Evolutionary conservation across 2,329 filamentous ascomycete genomes (phyloP), one percentile per base, ranked within the genome.

Genomic region (Botryotinia calthae): DNA sequence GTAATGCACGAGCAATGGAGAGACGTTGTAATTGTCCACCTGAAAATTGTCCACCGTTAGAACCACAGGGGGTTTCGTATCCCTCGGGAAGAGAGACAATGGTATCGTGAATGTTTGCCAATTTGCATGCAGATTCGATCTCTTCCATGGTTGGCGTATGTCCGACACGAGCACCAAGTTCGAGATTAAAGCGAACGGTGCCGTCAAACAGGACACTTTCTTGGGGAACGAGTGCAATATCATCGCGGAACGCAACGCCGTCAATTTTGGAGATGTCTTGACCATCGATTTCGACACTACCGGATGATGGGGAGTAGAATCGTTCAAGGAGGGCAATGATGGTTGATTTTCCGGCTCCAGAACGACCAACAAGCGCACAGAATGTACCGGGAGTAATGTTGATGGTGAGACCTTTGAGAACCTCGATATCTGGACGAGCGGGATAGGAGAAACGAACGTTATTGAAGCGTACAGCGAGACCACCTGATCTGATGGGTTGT

Each of bases 11-110:
- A 0, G 93, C 93, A 78, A 97, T 94, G 16, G 90, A 89, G 9
- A 97, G 82, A 1, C 93, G 87, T 81, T 97, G 93, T 22, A 90
- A 87, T 81, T 97, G 93, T 0, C 94, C 93, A 2, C 93, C 93
- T 0, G 91, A 94, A 8, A 97, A 82, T 34, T 90, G 86, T 0
- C 91, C 90, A 2, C 91, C 92, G 74, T 91, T 90, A 18, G 93
- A 90, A 10, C 66, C 94, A 42, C 90, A 85, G 73, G 87, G 86
- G 0, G 90, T 93, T 20, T 90, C 82, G 78, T 93, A 93, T 0
- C 89, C 89, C 10, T 90, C 82, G 0, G 90, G 90, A 18, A 93
- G 82, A 1, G 85, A 82, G 70, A 84, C 81, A 76, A 93, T 91
- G 20, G 87, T 88, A 58, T 93, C 89, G 81, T 93, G 90, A 75